Evolutionary conservation across 1,284 basidiomycete species (phyloP).

Genomic region (Lignosus rhinocerotis): DNA sequence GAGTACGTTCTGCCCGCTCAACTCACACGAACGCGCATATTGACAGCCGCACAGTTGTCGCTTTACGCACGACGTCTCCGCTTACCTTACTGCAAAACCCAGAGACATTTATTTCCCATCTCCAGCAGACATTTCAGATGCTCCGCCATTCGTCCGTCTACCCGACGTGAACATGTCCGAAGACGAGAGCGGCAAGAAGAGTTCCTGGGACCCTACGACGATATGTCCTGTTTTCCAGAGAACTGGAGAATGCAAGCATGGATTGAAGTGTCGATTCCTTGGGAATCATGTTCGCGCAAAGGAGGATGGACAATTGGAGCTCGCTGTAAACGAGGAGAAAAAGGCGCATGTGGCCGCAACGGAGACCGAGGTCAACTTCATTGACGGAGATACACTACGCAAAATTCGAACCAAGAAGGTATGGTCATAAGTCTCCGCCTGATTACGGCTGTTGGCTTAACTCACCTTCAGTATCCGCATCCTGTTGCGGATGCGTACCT

Average conservation of each 20-base stretch:
- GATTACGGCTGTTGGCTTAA: constrained; percentile 1
- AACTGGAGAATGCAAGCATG: constrained; percentile 82
- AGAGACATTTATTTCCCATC: constrained; percentile 67
- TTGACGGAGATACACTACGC: constrained; percentile 57
- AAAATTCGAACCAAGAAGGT: constrained; percentile 70
- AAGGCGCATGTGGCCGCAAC: constrained; percentile 50
- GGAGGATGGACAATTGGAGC: constrained; percentile 42
- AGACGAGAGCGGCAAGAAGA: constrained; percentile 31
- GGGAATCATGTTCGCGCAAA: constrained; percentile 65
- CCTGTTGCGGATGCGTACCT: constrained; percentile 74
- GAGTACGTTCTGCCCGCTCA: constrained; percentile 44
- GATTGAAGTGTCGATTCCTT: constrained; percentile 90
- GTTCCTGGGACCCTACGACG: constrained; percentile 49
- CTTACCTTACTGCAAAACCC: constrained; percentile 79
- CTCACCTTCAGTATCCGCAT: constrained; percentile 54
- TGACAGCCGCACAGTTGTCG: constrained; percentile 59
- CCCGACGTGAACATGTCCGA: constrained; percentile 32
- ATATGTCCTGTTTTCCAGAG: constrained; percentile 75
- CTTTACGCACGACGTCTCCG: constrained; percentile 76
- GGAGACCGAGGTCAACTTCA: constrained; percentile 76
- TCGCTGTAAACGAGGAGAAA: constrained; percentile 59
- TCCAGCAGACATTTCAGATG: constrained; percentile 39
- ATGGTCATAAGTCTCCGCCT: constrained; percentile 14
- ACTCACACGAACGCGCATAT: background rate
- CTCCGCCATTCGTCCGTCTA: constrained; percentile 54